Base-by-base conservation (phyloP, 495 filamentous ascomycete genomes). In the Jackrogersella multiformis region DNA sequence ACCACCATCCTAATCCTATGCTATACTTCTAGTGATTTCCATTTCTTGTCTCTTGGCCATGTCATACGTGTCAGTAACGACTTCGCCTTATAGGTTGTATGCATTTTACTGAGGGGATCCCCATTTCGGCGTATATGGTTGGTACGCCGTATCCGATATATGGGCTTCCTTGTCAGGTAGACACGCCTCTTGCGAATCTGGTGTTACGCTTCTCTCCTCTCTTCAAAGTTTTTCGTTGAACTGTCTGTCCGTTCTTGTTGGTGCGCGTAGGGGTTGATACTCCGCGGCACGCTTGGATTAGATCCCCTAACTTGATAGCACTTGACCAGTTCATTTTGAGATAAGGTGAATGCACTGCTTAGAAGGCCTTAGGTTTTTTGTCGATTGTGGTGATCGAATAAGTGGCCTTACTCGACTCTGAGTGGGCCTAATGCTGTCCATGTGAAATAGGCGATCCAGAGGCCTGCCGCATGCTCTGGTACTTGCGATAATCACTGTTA, bases 401-500 rank as follows among this genome's bases (percentile, higher is more conserved):
- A n/a, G 13, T 18, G 4, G 28, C 16, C 5, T 36, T 51, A 48
- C n/a, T 26, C 32, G 5, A 36, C 20, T 28, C 4, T 16, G 12
- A 44, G 44, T 5, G 12, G 38, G 10, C 13, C 30, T 65, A 64
- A 36, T 53, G 61, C 21, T 51, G 61, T 15, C 56, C 41, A 13
- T 20, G 23, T 48, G 60, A 60, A 20, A 64, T 52, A 55, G 61
- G 67, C 12, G 61, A 70, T 26, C 56, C 52, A 36, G 67, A 66
- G 5, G 52, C 67, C 3, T 70, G 67, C 13, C 61, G 52, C 51
- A 66, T 61, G 32, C 28, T 56, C 18, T 61, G 61, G 49, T 65
- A 65, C 20, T 70, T 70, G 15, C 67, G 34, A 21, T 57, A 70
- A 8, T 70, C 67, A 12, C 13, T 61, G 20, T 51, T 70, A 5